Conservation (phyloP, 371 early-diverging fungal species). For the Rhizopus delemar region DNA sequence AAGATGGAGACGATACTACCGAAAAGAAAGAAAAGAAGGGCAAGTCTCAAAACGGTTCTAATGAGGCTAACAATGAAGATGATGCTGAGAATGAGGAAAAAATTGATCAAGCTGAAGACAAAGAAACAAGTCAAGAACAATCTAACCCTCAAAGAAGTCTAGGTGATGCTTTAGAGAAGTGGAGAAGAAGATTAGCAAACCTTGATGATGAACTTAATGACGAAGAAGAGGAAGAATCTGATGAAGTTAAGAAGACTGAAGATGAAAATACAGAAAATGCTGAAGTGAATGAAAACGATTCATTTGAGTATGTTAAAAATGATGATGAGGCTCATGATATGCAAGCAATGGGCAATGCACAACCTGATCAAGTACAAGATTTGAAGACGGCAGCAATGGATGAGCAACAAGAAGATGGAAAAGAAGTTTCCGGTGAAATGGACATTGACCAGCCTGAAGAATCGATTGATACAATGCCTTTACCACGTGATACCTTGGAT, state of each 20-base stretch:
- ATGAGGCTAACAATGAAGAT: slow-evolving; percentile 46
- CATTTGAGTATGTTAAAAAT: slow-evolving; percentile 76
- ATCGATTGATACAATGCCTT: slow-evolving; percentile 40
- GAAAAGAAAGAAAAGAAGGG: slow-evolving; percentile 42
- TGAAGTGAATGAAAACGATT: slow-evolving; percentile 60
- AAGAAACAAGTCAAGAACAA: slow-evolving; percentile 33
- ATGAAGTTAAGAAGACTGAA: slow-evolving; percentile 47
- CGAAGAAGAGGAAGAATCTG: slow-evolving; percentile 50
- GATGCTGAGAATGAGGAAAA: slow-evolving; percentile 41
- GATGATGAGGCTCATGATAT: slow-evolving; percentile 75
- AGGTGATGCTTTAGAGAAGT: slow-evolving; percentile 88
- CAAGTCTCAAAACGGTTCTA: slow-evolving; percentile 43
- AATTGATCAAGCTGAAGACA: slow-evolving; percentile 19
- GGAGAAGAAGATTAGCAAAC: slow-evolving; percentile 79
- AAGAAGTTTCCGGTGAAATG: slow-evolving; percentile 58
- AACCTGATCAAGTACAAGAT: slow-evolving; percentile 72
- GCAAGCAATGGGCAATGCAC: slow-evolving; percentile 78
- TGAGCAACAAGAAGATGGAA: slow-evolving; percentile 55
- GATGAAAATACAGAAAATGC: slow-evolving; percentile 51
- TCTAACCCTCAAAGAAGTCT: slow-evolving; percentile 80
- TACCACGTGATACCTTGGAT: slow-evolving; percentile 43
- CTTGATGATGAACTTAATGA: slow-evolving; percentile 48
- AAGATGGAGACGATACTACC: slow-evolving; percentile 30
- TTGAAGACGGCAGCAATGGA: slow-evolving; percentile 56
- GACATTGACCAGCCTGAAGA: slow-evolving; percentile 56